Conservation (phyloP, 2,329 filamentous ascomycete species). For the Aureobasidium leucospermi region DNA sequence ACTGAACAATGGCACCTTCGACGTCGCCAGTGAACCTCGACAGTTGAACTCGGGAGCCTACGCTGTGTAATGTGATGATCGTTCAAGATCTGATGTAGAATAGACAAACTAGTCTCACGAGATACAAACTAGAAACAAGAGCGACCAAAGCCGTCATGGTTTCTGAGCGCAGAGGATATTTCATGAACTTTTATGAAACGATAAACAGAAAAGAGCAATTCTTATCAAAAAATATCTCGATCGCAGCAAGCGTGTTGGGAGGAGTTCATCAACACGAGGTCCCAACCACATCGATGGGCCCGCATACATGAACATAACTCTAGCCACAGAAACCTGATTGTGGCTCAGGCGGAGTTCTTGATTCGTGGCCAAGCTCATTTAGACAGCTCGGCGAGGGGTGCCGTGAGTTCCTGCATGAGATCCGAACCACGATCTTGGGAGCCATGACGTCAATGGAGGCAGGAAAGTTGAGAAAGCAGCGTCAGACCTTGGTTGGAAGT, state of each 20-base stretch:
- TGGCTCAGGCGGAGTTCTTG: not conserved
- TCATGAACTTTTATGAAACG: too few species aligned
- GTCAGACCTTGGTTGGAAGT: not conserved
- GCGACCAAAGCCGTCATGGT: too few species aligned
- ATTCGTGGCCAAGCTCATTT: not conserved
- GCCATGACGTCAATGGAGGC: not conserved
- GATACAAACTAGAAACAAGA: too few species aligned
- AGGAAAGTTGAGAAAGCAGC: not conserved
- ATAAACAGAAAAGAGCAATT: too few species aligned
- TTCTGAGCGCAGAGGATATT: too few species aligned
- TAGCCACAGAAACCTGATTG: not conserved
- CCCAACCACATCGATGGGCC: not conserved
- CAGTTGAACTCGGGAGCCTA: slow-evolving; percentile 64
- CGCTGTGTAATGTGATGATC: slow-evolving; percentile 33
- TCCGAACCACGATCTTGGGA: not conserved
- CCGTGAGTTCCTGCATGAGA: slow-evolving; percentile 6
- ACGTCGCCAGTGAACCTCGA: slow-evolving; percentile 69
- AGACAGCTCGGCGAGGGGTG: not conserved
- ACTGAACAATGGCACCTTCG: slow-evolving; percentile 60
- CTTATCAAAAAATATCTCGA: not conserved
- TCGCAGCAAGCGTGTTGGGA: not conserved
- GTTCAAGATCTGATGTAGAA: too few species aligned
- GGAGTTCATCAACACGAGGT: not conserved
- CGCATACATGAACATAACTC: not conserved
- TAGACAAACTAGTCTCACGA: too few species aligned